Evolutionary conservation across 2,329 filamentous ascomycete genomes (phyloP).

Genomic region (Fusarium dlaminii): DNA sequence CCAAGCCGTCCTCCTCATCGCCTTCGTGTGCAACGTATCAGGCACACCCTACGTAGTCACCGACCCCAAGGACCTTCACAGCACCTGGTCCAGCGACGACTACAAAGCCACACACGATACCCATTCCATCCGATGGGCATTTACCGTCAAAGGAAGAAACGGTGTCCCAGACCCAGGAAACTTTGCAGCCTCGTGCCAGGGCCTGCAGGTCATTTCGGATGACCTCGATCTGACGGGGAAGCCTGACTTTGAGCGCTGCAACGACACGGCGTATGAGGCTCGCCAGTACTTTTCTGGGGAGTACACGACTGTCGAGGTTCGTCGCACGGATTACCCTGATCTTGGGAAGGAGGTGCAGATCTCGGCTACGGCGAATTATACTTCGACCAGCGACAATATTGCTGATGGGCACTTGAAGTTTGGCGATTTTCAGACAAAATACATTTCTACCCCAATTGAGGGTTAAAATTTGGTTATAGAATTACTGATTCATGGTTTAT

Average conservation of each 20-base stretch:
- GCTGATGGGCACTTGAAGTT: neutral
- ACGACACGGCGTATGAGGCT: neutral
- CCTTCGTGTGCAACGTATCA: neutral
- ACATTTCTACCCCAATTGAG: neutral
- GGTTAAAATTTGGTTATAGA: rapidly evolving
- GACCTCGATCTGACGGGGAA: neutral
- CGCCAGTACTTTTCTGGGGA: neutral
- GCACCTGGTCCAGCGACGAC: neutral
- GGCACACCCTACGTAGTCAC: neutral
- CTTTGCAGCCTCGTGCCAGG: neutral
- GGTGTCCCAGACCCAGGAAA: neutral
- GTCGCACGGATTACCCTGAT: neutral
- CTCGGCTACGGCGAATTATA: neutral
- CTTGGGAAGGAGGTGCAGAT: neutral
- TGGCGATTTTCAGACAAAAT: neutral
- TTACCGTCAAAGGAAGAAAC: neutral
- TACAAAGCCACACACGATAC: neutral
- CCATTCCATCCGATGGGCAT: neutral
- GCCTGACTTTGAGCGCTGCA: neutral
- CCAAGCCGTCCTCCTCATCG: neutral
- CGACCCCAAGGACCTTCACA: neutral
- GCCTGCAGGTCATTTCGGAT: neutral
- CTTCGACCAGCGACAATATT: neutral
- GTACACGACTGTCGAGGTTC: neutral
- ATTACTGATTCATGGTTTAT: rapidly evolving